Conservation (phyloP, 495 filamentous ascomycete species). For the Annulohypoxylon nitens region DNA sequence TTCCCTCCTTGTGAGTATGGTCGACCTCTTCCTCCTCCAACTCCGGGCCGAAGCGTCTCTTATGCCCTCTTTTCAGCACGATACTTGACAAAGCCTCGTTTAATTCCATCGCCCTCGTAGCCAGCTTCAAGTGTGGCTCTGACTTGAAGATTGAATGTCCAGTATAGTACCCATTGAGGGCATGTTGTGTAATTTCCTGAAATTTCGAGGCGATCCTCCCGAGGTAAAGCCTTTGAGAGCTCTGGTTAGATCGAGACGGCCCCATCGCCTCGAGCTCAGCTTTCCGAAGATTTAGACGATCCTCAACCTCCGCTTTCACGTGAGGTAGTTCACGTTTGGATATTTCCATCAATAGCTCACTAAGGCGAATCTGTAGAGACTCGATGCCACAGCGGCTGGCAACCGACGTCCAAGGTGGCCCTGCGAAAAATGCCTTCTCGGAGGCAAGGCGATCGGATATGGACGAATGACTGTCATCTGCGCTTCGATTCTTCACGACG, state of each 20-base stretch:
- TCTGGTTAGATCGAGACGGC: not conserved
- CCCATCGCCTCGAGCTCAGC: not conserved
- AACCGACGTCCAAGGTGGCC: slow-evolving; percentile 25
- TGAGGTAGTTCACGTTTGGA: slow-evolving; percentile 25
- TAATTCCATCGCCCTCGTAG: slow-evolving; percentile 21
- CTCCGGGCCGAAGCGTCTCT: slow-evolving; percentile 43
- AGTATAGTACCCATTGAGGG: slow-evolving; percentile 55
- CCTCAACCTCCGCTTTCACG: slow-evolving; percentile 20
- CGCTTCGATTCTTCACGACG: slow-evolving; percentile 64
- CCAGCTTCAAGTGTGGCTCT: not conserved
- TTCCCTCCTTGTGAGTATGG: not conserved
- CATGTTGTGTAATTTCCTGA: slow-evolving; percentile 47
- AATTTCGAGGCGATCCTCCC: slow-evolving; percentile 55
- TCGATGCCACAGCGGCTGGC: slow-evolving; percentile 27
- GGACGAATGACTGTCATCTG: slow-evolving; percentile 47
- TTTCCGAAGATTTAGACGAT: not conserved
- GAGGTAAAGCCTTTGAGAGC: slow-evolving; percentile 55
- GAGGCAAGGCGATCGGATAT: slow-evolving; percentile 41
- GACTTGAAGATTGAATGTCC: slow-evolving; percentile 52
- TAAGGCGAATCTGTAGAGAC: slow-evolving; percentile 32
- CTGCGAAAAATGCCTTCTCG: slow-evolving; percentile 52
- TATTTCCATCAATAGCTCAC: slow-evolving; percentile 20
- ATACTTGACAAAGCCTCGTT: slow-evolving; percentile 56
- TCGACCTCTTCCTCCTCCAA: not conserved
- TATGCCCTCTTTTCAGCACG: slow-evolving; percentile 54